These are phyloP conservation scores for Fusarium chlamydosporum DNA, from an alignment of 2,329 filamentous ascomycete genomes.

Conservation along the genomic window DNA sequence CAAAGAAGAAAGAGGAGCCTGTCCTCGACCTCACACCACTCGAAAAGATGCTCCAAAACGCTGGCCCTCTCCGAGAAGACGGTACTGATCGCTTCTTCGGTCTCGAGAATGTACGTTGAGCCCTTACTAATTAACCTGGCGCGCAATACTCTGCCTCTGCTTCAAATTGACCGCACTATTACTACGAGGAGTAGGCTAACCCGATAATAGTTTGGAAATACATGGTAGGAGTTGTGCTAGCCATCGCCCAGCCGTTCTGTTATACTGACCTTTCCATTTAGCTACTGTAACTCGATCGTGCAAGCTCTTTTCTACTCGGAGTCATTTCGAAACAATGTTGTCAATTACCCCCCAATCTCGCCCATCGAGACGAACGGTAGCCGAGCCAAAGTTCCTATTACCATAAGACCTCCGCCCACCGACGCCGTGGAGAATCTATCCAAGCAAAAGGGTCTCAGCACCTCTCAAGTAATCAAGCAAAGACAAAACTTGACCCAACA, in stretches of 20 bases:
- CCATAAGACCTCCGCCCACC: constrained; percentile 70
- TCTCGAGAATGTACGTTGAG: constrained; percentile 88
- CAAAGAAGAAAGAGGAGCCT: constrained; percentile 71
- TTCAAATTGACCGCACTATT: constrained; percentile 9
- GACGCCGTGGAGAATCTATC: constrained; percentile 56
- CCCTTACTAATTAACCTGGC: constrained; percentile 9
- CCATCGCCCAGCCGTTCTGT: constrained; percentile 7
- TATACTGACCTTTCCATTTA: constrained; percentile 58
- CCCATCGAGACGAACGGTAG: constrained; percentile 77
- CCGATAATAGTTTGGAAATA: constrained; percentile 86
- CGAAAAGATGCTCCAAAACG: constrained; percentile 83
- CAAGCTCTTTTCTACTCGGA: constrained; percentile 97
- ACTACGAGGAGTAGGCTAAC: constrained; percentile 54
- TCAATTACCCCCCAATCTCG: constrained; percentile 86
- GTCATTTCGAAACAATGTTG: constrained; percentile 91
- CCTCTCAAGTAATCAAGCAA: constrained; percentile 70
- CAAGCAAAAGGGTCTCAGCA: constrained; percentile 67
- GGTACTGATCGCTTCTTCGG: constrained; percentile 99
- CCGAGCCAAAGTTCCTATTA: constrained; percentile 69
- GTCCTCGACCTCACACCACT: constrained; percentile 72
- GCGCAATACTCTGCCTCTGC: constrained; percentile 4
- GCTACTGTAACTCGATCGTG: constrained; percentile 98
- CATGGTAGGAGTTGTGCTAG: constrained; percentile 76
- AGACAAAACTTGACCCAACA: constrained; percentile 69
- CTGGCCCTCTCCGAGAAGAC: constrained; percentile 84